These are phyloP conservation scores for Penicillium argentinense DNA, from an alignment of 495 filamentous ascomycete species.

Conservation along the genomic window DNA sequence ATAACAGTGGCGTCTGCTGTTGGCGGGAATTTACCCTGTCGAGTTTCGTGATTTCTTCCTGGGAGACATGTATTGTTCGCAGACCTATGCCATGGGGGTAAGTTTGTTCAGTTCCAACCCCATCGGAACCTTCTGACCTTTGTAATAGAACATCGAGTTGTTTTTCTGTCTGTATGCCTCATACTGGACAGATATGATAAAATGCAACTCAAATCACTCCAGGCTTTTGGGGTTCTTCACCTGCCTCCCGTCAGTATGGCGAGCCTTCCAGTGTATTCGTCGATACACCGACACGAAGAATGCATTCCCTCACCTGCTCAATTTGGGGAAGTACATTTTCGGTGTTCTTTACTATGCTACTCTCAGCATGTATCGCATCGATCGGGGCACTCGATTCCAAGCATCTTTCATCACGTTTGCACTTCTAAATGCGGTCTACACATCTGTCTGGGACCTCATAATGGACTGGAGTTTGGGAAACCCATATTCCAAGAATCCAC, in stretches of 20 bases:
- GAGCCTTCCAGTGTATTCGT: slow-evolving; percentile 84
- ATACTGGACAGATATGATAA: slow-evolving; percentile 64
- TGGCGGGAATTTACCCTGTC: slow-evolving; percentile 86
- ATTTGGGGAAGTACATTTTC: slow-evolving; percentile 87
- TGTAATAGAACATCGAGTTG: slow-evolving; percentile 75
- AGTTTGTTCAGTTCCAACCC: slow-evolving; percentile 32
- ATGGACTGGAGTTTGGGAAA: slow-evolving; percentile 95
- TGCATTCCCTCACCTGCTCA: slow-evolving; percentile 88
- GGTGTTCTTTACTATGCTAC: slow-evolving; percentile 77
- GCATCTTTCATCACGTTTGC: slow-evolving; percentile 78
- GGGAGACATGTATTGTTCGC: slow-evolving; percentile 95
- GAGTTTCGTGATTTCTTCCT: slow-evolving; percentile 98
- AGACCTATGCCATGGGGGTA: slow-evolving; percentile 86
- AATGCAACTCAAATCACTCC: slow-evolving; percentile 86
- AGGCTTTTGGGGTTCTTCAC: slow-evolving; percentile 82
- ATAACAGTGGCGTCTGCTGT: slow-evolving; percentile 73
- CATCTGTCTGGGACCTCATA: slow-evolving; percentile 89
- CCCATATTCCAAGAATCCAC: slow-evolving; percentile 62
- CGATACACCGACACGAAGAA: slow-evolving; percentile 87
- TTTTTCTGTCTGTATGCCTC: slow-evolving; percentile 92
- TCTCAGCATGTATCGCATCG: slow-evolving; percentile 79
- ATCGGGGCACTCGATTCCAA: slow-evolving; percentile 52
- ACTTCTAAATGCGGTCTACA: slow-evolving; percentile 76
- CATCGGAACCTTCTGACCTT: slow-evolving; percentile 21
- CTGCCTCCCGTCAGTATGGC: slow-evolving; percentile 82